phyloP scores from a whole-genome alignment of 345 rosid genomes.

The Salix purpurea region DNA sequence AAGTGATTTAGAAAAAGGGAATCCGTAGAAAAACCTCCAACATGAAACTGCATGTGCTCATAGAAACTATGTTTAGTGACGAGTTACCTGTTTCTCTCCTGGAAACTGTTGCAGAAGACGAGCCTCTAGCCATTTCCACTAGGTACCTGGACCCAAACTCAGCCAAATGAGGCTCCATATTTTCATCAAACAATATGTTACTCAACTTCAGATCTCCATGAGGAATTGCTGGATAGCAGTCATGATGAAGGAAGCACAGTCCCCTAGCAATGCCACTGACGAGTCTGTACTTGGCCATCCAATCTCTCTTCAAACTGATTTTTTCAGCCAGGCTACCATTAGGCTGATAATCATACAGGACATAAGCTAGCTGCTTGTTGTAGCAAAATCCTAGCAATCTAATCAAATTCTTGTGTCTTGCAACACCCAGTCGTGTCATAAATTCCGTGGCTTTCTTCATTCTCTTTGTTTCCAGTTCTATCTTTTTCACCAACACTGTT shows the following conservation, averaged over 20 bases:
- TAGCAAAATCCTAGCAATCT: slow-evolving; percentile 85
- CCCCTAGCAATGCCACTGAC: slow-evolving; percentile 77
- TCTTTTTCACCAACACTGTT: slow-evolving; percentile 61
- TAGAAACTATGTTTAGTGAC: neutral
- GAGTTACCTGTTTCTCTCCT: slow-evolving; percentile 34
- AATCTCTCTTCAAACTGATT: slow-evolving; percentile 47
- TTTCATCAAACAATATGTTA: slow-evolving; percentile 58
- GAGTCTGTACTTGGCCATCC: slow-evolving; percentile 57
- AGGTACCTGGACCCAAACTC: slow-evolving; percentile 65
- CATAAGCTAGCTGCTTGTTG: slow-evolving; percentile 61
- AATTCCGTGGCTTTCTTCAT: slow-evolving; percentile 38
- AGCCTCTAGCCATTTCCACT: slow-evolving; percentile 35
- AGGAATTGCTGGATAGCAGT: slow-evolving; percentile 75
- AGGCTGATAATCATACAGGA: slow-evolving; percentile 70
- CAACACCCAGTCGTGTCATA: slow-evolving; percentile 54
- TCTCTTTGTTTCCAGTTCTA: slow-evolving; percentile 50
- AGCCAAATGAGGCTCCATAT: slow-evolving; percentile 68
- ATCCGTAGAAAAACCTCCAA: neutral
- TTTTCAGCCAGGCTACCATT: slow-evolving; percentile 74
- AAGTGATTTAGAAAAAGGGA: neutral
- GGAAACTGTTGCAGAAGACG: slow-evolving; percentile 31
- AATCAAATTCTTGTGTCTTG: slow-evolving; percentile 69
- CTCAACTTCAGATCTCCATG: slow-evolving; percentile 77
- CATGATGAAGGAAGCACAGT: slow-evolving; percentile 84
- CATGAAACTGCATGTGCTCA: neutral